Evolutionary conservation across 257 asterid species (phyloP), one percentile per base, ranked within the genome.

Genomic region (Solanum tarijense): DNA sequence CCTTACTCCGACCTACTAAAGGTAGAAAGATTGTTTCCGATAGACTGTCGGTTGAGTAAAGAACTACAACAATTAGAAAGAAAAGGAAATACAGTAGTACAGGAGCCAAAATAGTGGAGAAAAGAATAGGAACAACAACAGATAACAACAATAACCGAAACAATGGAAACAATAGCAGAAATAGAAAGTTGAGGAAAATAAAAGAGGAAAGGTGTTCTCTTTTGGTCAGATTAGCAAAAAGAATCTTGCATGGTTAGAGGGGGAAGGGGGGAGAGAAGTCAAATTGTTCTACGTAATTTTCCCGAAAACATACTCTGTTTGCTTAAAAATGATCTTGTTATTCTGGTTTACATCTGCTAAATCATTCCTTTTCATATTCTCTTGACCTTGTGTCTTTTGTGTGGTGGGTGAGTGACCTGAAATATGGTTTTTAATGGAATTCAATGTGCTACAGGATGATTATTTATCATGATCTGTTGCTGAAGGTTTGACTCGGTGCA

Each of bases 391-490:
- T 41, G 62, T 25, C 36, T 78, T 76, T 11, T 76, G 12, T 39
- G 20, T 23, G 5, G 36, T 76, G 60, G 34, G 2, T 39, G 23
- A n/a, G 6, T 23, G 36, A 39, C 6, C 36, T 76, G 27, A 39
- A 25, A 78, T 41, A 58, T 78, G 84, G 4, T 43, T 39, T 39
- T 14, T 78, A 25, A 78, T 39, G 35, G 32, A 39, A 78, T 25
- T 79, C 65, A 79, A 79, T 43, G 65, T 79, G 84, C 25, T 87
- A 87, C 38, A 96, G 98, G 97, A 91, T 94, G 96, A 83, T 87
- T 87, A 25, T 69, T 90, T 87, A 85, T 75, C 86, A 12, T 83
- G 39, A 88, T 82, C 75, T 83, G 55, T 31, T 52, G 86, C 86
- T 85, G 86, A 69, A 34, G 92, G 43, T 83, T 90, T 88, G 87